A percentile compares a stretch with the other conserved stretches of the same genome.
Conservation (phyloP, 2,329 filamentous ascomycete genomes). For the Arthrobotrys sinensis region DNA sequence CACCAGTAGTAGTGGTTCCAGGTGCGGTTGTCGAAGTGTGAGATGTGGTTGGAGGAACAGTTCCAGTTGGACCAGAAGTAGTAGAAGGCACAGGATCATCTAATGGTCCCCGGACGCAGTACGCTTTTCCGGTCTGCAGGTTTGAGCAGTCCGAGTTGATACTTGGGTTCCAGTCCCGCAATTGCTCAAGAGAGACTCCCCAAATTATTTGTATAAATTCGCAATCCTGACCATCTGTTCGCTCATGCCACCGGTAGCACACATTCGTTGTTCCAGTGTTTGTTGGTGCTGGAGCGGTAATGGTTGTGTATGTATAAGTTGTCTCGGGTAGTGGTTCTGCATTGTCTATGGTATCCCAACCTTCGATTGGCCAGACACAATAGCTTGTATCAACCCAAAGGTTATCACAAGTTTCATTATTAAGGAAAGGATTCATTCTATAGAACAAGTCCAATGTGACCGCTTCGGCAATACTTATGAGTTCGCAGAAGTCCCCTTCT, state of each 20-base stretch:
- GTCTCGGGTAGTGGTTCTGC: neutral
- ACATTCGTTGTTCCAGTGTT: constrained; percentile 4
- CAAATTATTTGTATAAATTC: constrained; percentile 6
- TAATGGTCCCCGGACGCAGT: constrained; percentile 25
- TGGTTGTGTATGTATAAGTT: constrained; percentile 20
- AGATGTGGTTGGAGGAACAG: constrained; percentile 5
- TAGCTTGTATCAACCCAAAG: constrained; percentile 21
- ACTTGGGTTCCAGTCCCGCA: constrained; percentile 16
- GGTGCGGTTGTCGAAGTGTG: neutral
- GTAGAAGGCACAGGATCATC: constrained; percentile 7
- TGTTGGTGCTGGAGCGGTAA: constrained; percentile 23
- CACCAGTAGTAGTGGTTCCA: neutral
- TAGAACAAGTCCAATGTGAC: constrained; percentile 28
- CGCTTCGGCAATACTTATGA: constrained; percentile 8
- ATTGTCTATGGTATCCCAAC: constrained; percentile 20
- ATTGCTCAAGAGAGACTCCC: neutral
- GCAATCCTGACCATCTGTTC: constrained; percentile 5
- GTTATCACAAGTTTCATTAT: constrained; percentile 25
- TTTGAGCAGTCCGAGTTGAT: constrained; percentile 20
- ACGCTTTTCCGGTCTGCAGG: constrained; percentile 22
- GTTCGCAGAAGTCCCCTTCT: constrained; percentile 33
- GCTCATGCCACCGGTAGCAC: constrained; percentile 33
- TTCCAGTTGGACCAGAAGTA: neutral
- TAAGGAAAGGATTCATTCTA: constrained; percentile 29
- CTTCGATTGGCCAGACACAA: constrained; percentile 27